Percentiles rank a stretch among this genome's conserved stretches.
phyloP scores from a whole-genome alignment of 108 stramenopile genomes.

The Cyclostephanos tholiformis region DNA sequence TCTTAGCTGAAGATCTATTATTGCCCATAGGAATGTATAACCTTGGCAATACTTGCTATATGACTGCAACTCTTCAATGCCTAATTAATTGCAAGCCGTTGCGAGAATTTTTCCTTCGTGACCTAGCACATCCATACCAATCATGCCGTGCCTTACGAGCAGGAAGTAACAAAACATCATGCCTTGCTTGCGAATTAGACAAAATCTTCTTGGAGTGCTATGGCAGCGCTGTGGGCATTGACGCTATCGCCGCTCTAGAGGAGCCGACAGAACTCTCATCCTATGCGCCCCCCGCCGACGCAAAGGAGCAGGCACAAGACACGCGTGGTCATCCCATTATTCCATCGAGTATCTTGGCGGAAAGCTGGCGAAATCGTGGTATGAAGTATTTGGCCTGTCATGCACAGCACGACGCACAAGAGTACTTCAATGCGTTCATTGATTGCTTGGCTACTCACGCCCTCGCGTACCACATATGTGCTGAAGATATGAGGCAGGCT shows the following conservation, averaged over 20 bases:
- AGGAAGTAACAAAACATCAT: conserved; percentile 38
- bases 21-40: conserved; percentile 84
- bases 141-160: conserved; percentile 50
- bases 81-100: conserved; percentile 70
- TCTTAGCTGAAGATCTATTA: conserved; percentile 26
- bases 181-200: conserved; percentile 81
- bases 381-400: conserved; percentile 82
- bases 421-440: conserved; percentile 86
- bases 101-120: conserved; percentile 68
- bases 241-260: conserved; percentile 52
- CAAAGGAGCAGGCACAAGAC: conserved; percentile 14
- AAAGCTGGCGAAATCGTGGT: conserved; percentile 75
- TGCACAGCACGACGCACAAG: conserved; percentile 91
- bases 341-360: conserved; percentile 75
- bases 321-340: conserved; percentile 76
- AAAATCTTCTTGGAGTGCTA: conserved; percentile 67
- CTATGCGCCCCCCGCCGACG: conserved; percentile 2
- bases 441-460: conserved; percentile 59
- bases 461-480: conserved; percentile 23
- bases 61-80: conserved; percentile 84
- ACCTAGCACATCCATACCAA: conserved; percentile 53
- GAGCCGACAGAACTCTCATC: conserved; percentile 21
- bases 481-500: conserved; percentile 17
- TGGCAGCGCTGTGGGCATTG: conserved; percentile 63
- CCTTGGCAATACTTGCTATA: conserved; percentile 90